Evolutionary conservation across 2,329 filamentous ascomycete genomes (phyloP).

Genomic region (Whalleya microplaca): DNA sequence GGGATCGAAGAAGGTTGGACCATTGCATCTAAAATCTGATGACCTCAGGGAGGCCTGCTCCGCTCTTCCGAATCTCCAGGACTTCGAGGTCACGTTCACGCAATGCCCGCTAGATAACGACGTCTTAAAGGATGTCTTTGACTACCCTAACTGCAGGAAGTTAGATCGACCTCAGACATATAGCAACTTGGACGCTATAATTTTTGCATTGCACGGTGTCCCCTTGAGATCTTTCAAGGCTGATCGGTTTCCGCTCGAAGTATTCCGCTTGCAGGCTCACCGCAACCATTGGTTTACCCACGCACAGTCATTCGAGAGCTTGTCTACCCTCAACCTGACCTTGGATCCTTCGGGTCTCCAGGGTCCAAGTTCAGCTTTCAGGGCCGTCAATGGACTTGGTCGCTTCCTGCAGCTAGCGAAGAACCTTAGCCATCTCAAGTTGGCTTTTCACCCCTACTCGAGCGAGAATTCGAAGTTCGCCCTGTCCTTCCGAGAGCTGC

Average conservation of each 20-base stretch:
- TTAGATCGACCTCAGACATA: slow-evolving; percentile 43
- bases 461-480: slow-evolving; percentile 45
- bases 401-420: slow-evolving; percentile 45
- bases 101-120: slow-evolving; percentile 45
- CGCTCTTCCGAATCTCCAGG: slow-evolving; percentile 43
- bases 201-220: slow-evolving; percentile 43
- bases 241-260: slow-evolving; percentile 48
- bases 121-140: slow-evolving; percentile 43
- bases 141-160: slow-evolving; percentile 44
- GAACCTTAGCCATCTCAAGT: slow-evolving; percentile 42
- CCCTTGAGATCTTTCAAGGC: slow-evolving; percentile 44
- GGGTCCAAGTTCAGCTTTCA: slow-evolving; percentile 42
- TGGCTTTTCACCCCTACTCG: slow-evolving; percentile 47
- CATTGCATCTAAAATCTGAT: slow-evolving; percentile 42
- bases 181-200: slow-evolving; percentile 45
- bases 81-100: slow-evolving; percentile 47
- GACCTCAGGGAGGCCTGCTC: slow-evolving; percentile 45
- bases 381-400: slow-evolving; percentile 48
- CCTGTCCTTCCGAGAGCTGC: slow-evolving; percentile 45
- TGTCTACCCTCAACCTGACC: slow-evolving; percentile 45
- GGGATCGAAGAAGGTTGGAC: slow-evolving; percentile 38
- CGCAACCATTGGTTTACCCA: slow-evolving; percentile 48
- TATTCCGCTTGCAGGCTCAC: slow-evolving; percentile 43
- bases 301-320: slow-evolving; percentile 43
- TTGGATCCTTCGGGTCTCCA: slow-evolving; percentile 44